Percentiles rank a stretch among this genome's conserved stretches.
Evolutionary conservation across 768 basidiomycete species (phyloP).

Genomic region (Pilatotrama ljubarskyi): DNA sequence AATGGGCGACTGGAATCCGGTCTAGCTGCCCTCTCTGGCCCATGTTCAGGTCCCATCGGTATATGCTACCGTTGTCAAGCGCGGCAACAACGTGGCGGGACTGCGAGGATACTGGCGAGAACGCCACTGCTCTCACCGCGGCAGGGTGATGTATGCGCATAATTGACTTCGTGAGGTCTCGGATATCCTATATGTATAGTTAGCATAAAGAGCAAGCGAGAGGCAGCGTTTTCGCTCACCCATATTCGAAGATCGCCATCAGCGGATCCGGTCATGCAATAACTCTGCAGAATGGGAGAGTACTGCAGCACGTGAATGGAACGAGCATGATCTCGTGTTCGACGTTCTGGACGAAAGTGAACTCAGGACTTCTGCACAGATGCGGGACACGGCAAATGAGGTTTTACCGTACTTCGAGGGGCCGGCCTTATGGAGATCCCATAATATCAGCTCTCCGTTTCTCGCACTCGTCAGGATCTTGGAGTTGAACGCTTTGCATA

Average conservation of each 20-base stretch:
- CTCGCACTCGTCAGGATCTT: conserved; percentile 80
- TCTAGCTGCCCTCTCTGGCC: conserved; percentile 74
- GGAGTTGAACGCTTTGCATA: conserved; percentile 58
- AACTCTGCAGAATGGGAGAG: conserved; percentile 66
- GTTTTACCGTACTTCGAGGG: conserved; percentile 65
- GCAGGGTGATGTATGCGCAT: conserved; percentile 72
- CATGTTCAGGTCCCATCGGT: conserved; percentile 79
- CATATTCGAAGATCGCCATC: conserved; percentile 81
- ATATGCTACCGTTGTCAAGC: conserved; percentile 43
- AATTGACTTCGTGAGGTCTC: conserved; percentile 66
- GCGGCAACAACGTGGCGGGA: conserved; percentile 62
- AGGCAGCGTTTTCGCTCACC: conserved; percentile 44
- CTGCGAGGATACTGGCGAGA: conserved; percentile 64
- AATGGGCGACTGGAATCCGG: conserved; percentile 72
- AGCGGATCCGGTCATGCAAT: conserved; percentile 77
- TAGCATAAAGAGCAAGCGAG: background rate
- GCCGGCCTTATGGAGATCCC: conserved; percentile 73
- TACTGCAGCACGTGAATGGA: conserved; percentile 71
- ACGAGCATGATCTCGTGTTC: conserved; percentile 70
- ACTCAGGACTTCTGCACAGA: background rate
- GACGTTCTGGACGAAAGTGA: conserved; percentile 30
- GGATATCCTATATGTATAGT: conserved; percentile 51
- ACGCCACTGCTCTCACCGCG: conserved; percentile 65
- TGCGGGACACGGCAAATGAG: background rate
- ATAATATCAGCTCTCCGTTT: conserved; percentile 82